Evolutionary conservation across 192 early-diverging fungal species (phyloP), one percentile per base, ranked within the genome.

Genomic region (Mortierella hygrophila): DNA sequence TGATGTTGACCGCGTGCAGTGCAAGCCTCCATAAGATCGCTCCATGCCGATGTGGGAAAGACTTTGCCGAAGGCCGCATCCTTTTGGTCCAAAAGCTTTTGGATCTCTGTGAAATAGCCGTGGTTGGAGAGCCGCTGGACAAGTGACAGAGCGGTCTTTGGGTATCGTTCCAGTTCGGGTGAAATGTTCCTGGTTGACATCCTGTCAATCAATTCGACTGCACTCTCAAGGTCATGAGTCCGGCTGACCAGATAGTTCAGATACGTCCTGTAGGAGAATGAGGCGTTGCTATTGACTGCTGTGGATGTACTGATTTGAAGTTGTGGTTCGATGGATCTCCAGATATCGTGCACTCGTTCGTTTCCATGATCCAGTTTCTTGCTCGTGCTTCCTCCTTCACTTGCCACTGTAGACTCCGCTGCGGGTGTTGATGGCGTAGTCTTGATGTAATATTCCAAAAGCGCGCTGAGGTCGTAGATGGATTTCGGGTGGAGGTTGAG

Each of bases 371-470:
- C 75, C n/a, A 37, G 35, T 23, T 41, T 60, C 40, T 29, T 60
- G 18, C 44, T 18, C 37, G 42, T 15, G 9, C 4, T 21, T 37
- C 38, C 44, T 37, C 47, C n/a, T 70, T 69, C 32, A 68, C 18
- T 21, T 70, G 76, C n/a, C 52, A 42, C 20, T 18, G 52, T 26
- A 20, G 78, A 26, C 44, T 35, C 46, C 6, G 20, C 23, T 38
- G 68, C 3, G 16, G 37, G 38, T 6, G 72, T 21, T 8, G 74
- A 57, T 8, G 77, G 74, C 29, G 84, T 70, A 63, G 78, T 57
- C n/a, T 81, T 86, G 70, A 86, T 86, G 26, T 80, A 78, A 40
- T 81, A 86, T 44, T 86, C 84, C 60, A 86, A 46, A 2, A 86
- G 72, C 0, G 84, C 84, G 16, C 84, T 86, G 40, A 81, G 46